A percentile compares a stretch with the other conserved stretches of the same genome.
These are phyloP conservation scores for Ottelia alismoides DNA, from an alignment of 106 monocot species.

Conservation along the genomic window DNA sequence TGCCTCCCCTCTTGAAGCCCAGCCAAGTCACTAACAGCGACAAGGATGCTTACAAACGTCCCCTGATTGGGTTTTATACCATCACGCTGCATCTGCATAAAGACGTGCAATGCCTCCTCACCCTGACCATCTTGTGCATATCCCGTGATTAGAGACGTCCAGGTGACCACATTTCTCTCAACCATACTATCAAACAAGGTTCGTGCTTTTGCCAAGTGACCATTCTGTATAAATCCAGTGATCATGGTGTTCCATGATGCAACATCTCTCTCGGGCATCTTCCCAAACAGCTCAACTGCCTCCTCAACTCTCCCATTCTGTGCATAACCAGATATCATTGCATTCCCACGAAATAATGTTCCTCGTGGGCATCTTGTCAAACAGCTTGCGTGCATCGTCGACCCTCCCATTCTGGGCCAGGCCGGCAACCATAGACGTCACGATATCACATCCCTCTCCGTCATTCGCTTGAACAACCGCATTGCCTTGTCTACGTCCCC, in stretches of 20 bases:
- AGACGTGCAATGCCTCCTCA: conserved; percentile 38
- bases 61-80: conserved; percentile 35
- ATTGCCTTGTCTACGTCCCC: conserved; percentile 22
- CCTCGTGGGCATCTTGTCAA: conserved; percentile 40
- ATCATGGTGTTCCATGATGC: conserved; percentile 19
- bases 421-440: conserved; percentile 4
- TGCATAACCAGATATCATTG: conserved; percentile 35
- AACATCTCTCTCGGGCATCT: conserved; percentile 16
- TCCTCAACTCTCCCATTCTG: conserved; percentile 13
- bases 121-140: conserved; percentile 32
- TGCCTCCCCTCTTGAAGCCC: conserved; percentile 34
- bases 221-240: conserved; percentile 38
- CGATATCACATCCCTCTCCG: conserved; percentile 9
- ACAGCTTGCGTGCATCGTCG: conserved; percentile 34
- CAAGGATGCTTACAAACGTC: conserved; percentile 40
- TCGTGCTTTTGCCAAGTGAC: conserved; percentile 16
- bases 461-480: conserved; percentile 20
- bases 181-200: conserved; percentile 32
- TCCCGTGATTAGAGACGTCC: conserved; percentile 51
- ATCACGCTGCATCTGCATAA: conserved; percentile 64
- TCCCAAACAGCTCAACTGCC: conserved; percentile 9
- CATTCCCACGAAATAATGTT: conserved; percentile 53
- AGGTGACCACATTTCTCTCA: conserved; percentile 41
- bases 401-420: conserved; percentile 15
- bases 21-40: conserved; percentile 30